These are phyloP conservation scores for Aspergillus fructus DNA, from an alignment of 2,329 filamentous ascomycete species.

Conservation along the genomic window DNA sequence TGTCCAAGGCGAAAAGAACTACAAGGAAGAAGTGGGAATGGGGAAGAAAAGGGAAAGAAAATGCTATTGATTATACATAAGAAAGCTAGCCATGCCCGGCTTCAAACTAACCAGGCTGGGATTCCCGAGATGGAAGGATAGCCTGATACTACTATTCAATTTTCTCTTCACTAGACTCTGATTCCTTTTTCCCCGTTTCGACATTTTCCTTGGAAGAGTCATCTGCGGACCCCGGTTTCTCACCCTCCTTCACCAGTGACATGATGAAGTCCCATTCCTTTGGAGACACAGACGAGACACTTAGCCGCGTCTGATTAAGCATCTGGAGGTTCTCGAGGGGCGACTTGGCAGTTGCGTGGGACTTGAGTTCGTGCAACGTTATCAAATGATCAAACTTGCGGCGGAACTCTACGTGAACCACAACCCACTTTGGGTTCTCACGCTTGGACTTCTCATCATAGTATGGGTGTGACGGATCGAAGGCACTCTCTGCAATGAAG, in stretches of 20 bases:
- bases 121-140: slow-evolving; percentile 1
- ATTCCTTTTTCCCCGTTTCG: slow-evolving; percentile 10
- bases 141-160: not conserved
- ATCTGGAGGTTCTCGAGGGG: slow-evolving; percentile 76
- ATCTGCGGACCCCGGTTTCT: slow-evolving; percentile 7
- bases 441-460: slow-evolving; percentile 75
- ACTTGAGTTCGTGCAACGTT: slow-evolving; percentile 68
- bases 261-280: slow-evolving; percentile 52
- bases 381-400: slow-evolving; percentile 75
- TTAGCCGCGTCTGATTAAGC: slow-evolving; percentile 77
- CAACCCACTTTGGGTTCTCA: slow-evolving; percentile 75
- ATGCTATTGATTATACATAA: slow-evolving; percentile 20
- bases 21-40: not conserved
- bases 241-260: slow-evolving; percentile 38
- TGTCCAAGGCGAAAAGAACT: not conserved
- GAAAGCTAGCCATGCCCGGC: slow-evolving; percentile 7
- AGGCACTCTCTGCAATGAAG: slow-evolving; percentile 59
- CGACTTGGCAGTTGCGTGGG: slow-evolving; percentile 55
- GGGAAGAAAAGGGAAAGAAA: not conserved
- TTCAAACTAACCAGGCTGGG: slow-evolving; percentile 4
- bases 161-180: slow-evolving; percentile 15
- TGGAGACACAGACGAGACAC: slow-evolving; percentile 60
- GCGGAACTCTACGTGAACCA: slow-evolving; percentile 85
- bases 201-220: slow-evolving; percentile 9
- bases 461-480: slow-evolving; percentile 72